Conservation (phyloP, 257 asterid genomes). For the Avicennia marina region DNA sequence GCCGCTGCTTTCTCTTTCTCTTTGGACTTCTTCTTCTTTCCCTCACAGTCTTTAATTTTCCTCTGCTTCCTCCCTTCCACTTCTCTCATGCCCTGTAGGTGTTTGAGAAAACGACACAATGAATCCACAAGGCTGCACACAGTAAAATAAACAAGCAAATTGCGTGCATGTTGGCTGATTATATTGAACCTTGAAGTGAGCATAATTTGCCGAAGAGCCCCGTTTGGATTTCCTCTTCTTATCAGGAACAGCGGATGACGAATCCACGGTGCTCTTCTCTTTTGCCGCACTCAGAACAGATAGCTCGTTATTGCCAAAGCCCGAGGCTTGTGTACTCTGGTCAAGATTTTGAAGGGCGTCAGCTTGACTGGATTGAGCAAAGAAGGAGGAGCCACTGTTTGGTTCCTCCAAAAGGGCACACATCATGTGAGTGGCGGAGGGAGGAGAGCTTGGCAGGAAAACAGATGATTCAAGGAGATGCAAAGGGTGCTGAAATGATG, state of each 20-base stretch:
- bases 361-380: too few species aligned
- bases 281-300: slow-evolving; percentile 15
- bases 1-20: slow-evolving; percentile 21
- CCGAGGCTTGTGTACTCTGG: slow-evolving; percentile 22
- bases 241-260: slow-evolving; percentile 36
- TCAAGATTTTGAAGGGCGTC: slow-evolving; percentile 20
- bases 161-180: too few species aligned
- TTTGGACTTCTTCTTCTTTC: slow-evolving; percentile 24
- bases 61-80: slow-evolving; percentile 36
- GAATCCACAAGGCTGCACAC: background rate
- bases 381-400: slow-evolving; percentile 18
- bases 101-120: background rate
- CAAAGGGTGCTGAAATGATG: slow-evolving; percentile 31
- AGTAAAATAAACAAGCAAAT: too few species aligned
- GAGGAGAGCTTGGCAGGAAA: slow-evolving; percentile 21
- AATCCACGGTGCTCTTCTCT: slow-evolving; percentile 39
- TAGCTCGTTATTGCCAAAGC: too few species aligned
- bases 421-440: slow-evolving; percentile 20
- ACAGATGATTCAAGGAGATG: slow-evolving; percentile 18
- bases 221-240: slow-evolving; percentile 47
- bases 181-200: slow-evolving; percentile 70
- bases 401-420: slow-evolving; percentile 28
- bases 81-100: slow-evolving; percentile 32
- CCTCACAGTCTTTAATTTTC: slow-evolving; percentile 27
- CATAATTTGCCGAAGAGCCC: slow-evolving; percentile 31